Evolutionary conservation across 2,329 filamentous ascomycete genomes (phyloP), one percentile per base, ranked within the genome.

Genomic region (Ambrosiella beaveri): DNA sequence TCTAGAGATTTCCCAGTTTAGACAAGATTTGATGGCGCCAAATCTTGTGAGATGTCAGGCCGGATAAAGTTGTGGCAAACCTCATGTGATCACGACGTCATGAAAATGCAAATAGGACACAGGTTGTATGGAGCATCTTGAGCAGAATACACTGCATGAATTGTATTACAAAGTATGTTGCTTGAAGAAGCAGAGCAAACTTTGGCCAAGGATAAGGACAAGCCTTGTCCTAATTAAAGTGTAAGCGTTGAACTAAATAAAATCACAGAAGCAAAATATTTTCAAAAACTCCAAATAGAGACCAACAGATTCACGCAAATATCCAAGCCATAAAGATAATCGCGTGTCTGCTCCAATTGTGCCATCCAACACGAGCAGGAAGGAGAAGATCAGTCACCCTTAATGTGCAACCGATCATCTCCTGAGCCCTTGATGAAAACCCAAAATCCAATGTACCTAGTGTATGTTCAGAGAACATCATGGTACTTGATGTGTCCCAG

Each of bases 171-270:
- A 27, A 19, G 19, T 19, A 19, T 27, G 27, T 27, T 27, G 27
- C 27, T 27, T 27, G 2, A 27, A 27, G 27, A 27, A 27, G 27
- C 27, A 27, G 27, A 27, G 27, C 27, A 27, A 27, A 27, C 5
- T n/a, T 41, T 19, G 27, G n/a, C 4, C 17, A 27, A 35, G 8
- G 9, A 35, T 5, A 36, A 36, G 47, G 13, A 1, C 5, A 36
- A 51, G 7, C 47, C 47, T 35, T 19, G 27, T 19, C 17, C 13
- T 36, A 11, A 51, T 51, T 51, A 51, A 35, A 27, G 41, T 39
- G 45, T 57, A 57, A 57, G 15, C 49, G 39, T 27, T 37, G 27
- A 45, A 47, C 38, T 45, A 57, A 15, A 8, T 57, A 49, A 49
- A 47, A 49, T n/a, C 38, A 50, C 15, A 12, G 13, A 56, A 27